Evolutionary conservation across 257 asterid genomes (phyloP).

Genomic region (Solanum stenotomum): DNA sequence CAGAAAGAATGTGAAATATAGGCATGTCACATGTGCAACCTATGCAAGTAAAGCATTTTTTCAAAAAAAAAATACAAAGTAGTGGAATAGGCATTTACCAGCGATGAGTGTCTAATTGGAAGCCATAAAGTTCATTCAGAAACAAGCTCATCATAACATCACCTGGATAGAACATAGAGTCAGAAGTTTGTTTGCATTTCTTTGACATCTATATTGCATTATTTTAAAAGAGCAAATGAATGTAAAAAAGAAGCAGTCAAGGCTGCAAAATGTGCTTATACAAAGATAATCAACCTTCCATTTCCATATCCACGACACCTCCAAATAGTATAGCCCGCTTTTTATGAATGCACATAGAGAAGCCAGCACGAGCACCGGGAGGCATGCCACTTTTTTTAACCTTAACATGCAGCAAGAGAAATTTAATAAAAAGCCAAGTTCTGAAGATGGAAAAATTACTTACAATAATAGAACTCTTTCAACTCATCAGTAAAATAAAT

Average conservation of each 20-base stretch:
- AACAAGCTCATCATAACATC: conserved; percentile 96
- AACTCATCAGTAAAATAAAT: not conserved
- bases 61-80: not conserved
- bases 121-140: conserved; percentile 92
- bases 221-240: not conserved
- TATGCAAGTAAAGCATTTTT: not conserved
- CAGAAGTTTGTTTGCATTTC: not conserved
- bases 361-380: conserved; percentile 98
- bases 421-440: not conserved
- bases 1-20: not conserved
- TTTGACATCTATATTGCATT: not conserved
- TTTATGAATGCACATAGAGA: conserved; percentile 89
- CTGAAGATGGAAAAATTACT: not conserved
- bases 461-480: not conserved
- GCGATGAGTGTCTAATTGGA: conserved; percentile 88
- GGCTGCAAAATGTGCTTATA: conserved; percentile 1
- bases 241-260: not conserved
- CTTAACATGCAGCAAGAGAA: conserved; percentile 22
- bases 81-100: conserved; percentile 41
- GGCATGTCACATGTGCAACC: not conserved
- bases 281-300: conserved; percentile 48
- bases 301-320: conserved; percentile 98
- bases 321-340: conserved; percentile 93
- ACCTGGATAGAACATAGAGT: conserved; percentile 32
- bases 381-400: conserved; percentile 97